Conservation (phyloP, 2,329 filamentous ascomycete genomes). For the Pestalotiopsis sp. region DNA sequence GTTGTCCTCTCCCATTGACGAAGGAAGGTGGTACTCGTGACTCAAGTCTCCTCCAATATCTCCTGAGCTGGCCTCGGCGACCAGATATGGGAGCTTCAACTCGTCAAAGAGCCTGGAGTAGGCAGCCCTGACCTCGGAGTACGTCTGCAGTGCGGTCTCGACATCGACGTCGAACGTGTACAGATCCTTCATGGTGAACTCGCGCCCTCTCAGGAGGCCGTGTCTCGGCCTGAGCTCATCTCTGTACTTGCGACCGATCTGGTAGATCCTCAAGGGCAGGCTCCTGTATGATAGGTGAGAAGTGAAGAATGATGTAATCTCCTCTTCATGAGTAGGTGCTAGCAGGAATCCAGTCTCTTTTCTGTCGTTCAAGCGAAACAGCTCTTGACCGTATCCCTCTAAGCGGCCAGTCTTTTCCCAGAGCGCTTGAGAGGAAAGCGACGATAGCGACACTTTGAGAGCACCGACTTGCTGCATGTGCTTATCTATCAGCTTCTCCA, state of each 20-base stretch:
- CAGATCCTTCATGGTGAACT: conserved; percentile 98
- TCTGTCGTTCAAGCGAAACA: conserved; percentile 81
- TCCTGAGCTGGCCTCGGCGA: conserved; percentile 91
- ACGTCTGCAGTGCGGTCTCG: conserved; percentile 76
- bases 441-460: conserved; percentile 80
- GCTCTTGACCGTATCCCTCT: conserved; percentile 71
- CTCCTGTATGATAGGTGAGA: conserved; percentile 81
- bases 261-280: conserved; percentile 84
- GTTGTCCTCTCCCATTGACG: conserved; percentile 80
- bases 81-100: conserved; percentile 79
- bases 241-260: conserved; percentile 91
- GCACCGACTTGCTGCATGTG: conserved; percentile 85
- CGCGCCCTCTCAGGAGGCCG: conserved; percentile 82
- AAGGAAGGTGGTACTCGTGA: conserved; percentile 91
- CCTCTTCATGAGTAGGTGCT: conserved; percentile 94
- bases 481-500: conserved; percentile 83
- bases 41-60: conserved; percentile 92
- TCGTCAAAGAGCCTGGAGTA: conserved; percentile 82
- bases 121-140: conserved; percentile 70
- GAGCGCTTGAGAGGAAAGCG: conserved; percentile 80
- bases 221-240: conserved; percentile 90
- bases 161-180: conserved; percentile 86
- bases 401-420: conserved; percentile 86
- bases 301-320: conserved; percentile 83
- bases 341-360: conserved; percentile 76